Evolutionary conservation across 2,329 filamentous ascomycete genomes (phyloP), one percentile per base, ranked within the genome.

Genomic region (Daldinia sp.): DNA sequence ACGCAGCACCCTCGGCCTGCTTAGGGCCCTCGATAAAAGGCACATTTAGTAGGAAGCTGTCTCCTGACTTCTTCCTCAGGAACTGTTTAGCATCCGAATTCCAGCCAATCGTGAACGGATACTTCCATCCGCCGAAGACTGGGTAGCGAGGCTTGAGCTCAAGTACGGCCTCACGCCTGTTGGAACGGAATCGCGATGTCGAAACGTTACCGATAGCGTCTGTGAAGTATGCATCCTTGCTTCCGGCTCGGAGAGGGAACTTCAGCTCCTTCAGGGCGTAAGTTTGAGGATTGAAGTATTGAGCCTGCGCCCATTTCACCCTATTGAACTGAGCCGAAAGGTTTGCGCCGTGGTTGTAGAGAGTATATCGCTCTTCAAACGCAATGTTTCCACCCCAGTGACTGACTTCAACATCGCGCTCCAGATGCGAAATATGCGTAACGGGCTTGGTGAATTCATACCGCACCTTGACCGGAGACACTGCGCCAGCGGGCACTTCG

Each of bases 351-450:
- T 92, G 89, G 85, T 99, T 95, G 76, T 89, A 88, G 73, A 98
- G 86, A 80, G 91, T 93, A 82, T 97, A 98, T 65, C 93, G 89
- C 83, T 99, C 96, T 82, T 99, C 96, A 56, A 94, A 93, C 1
- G 96, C 96, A 60, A 98, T 82, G 79, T 99, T 99, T 70, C 96
- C 96, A 73, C 96, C 96, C 96, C 96, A 99, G 81, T 98, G 96
- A 78, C 93, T 97, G 75, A 99, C 91, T 80, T 99, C 96, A 70
- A 99, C 84, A 76, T 98, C 94, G 67, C 96, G 91, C 82, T 98
- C 93, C 67, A 99, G 85, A 15, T 88, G 84, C 37, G 89, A 89
- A 57, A 93, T 88, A 77, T 96, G 93, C 48, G 90, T 91, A 64
- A 99, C 85, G 12, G 96, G 95, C 82, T 95, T 97, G 72, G 93